Percentiles rank a stretch among this genome's conserved stretches.
Conservation (phyloP, 2,329 filamentous ascomycete species). For the Colletotrichum godetiae region DNA sequence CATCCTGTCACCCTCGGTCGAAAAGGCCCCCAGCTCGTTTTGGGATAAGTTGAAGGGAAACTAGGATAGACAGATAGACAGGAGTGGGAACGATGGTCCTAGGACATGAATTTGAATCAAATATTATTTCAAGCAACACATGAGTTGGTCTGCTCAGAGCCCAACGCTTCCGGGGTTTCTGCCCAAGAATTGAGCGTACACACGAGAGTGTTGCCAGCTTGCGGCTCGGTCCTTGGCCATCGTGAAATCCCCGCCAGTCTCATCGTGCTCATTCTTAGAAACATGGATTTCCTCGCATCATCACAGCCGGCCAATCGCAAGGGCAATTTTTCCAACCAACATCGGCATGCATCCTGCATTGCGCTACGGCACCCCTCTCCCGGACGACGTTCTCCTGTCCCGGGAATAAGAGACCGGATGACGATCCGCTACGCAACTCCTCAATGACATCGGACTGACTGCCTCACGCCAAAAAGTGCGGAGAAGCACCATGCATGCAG, state of each 20-base stretch:
- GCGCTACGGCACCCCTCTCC: background rate
- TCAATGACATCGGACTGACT: background rate
- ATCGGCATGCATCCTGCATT: background rate
- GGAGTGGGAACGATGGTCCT: background rate
- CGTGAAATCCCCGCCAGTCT: background rate
- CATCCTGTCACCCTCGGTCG: slow-evolving; percentile 60
- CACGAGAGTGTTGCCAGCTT: no score
- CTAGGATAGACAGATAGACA: slow-evolving; percentile 6
- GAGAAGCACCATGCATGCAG: background rate
- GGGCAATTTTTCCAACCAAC: background rate
- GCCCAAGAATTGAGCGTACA: background rate
- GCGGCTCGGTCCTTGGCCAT: background rate
- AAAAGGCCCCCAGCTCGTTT: slow-evolving; percentile 51
- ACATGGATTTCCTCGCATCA: background rate
- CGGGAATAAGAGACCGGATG: background rate
- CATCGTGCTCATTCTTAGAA: background rate
- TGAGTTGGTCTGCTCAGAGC: no score
- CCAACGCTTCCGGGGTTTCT: background rate
- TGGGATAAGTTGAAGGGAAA: slow-evolving; percentile 56
- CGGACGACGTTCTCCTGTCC: background rate
- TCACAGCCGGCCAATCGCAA: background rate
- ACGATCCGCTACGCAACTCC: background rate
- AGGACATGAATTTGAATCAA: background rate
- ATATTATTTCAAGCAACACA: background rate
- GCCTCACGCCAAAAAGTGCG: background rate